Conservation (phyloP, 805 yeast genomes). For the Barnettozyma wickerhamii region DNA sequence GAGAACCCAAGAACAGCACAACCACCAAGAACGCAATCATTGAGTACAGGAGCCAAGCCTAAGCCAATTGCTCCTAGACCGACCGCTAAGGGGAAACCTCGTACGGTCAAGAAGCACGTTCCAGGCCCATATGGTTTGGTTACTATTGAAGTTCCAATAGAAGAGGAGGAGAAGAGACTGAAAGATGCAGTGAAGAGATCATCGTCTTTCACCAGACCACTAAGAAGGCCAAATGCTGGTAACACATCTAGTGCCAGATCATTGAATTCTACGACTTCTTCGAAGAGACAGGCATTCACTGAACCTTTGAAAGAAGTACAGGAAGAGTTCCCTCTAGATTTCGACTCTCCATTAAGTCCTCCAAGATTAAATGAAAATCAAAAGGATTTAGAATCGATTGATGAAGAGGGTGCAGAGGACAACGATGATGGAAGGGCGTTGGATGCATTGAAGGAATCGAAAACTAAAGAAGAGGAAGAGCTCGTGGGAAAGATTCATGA, state of each 20-base stretch:
- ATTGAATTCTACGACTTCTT: slow-evolving; percentile 11
- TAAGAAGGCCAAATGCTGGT: slow-evolving; percentile 9
- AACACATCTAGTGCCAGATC: slow-evolving; percentile 13
- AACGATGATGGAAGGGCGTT: too few relatives aligned
- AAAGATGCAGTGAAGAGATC: slow-evolving; percentile 1
- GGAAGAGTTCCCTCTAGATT: slow-evolving; percentile 16
- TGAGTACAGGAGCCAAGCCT: slow-evolving; percentile 7
- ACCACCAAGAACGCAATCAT: slow-evolving; percentile 18
- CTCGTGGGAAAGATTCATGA: not conserved
- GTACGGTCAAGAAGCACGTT: slow-evolving; percentile 61
- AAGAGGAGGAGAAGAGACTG: slow-evolving; percentile 20
- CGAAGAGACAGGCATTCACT: slow-evolving; percentile 14
- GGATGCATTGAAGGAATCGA: slow-evolving; percentile 8
- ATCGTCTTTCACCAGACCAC: slow-evolving; percentile 5
- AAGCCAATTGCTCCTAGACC: slow-evolving; percentile 5
- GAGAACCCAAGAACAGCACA: slow-evolving; percentile 12
- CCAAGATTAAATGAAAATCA: not conserved
- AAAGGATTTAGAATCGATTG: slow-evolving; percentile 14
- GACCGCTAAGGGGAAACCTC: slow-evolving; percentile 22
- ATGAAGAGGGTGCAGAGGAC: too few relatives aligned
- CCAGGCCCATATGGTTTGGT: slow-evolving; percentile 73
- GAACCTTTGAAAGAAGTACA: slow-evolving; percentile 21
- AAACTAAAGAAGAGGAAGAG: slow-evolving; percentile 12
- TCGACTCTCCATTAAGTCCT: slow-evolving; percentile 1
- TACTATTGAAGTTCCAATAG: slow-evolving; percentile 62